Evolutionary conservation across 192 early-diverging fungal species (phyloP).

Genomic region (Oehlia diaphana): DNA sequence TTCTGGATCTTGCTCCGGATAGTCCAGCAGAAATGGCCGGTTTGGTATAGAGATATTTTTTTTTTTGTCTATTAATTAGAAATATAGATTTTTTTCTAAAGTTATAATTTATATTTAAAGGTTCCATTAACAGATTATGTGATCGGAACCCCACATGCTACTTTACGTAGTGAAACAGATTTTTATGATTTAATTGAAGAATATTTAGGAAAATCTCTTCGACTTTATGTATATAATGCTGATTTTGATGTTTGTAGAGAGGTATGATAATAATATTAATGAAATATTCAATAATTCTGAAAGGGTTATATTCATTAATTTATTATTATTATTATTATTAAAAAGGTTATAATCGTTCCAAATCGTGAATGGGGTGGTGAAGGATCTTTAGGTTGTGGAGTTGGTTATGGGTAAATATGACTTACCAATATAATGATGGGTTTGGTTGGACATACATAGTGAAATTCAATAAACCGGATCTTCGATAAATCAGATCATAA

Average conservation of each 20-base stretch:
- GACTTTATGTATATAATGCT: conserved; percentile 69
- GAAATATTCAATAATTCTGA: background rate
- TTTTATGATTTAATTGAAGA: conserved; percentile 64
- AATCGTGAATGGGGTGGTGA: conserved; percentile 69
- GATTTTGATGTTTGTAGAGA: conserved; percentile 63
- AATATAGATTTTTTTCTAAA: background rate
- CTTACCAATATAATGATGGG: too few relatives aligned
- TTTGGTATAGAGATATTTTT: conserved; percentile 35
- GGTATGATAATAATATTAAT: conserved; percentile 27
- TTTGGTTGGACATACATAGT: too few relatives aligned
- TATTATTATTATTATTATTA: too few relatives aligned
- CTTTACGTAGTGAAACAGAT: conserved; percentile 62
- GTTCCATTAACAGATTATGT: conserved; percentile 66
- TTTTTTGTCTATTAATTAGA: background rate
- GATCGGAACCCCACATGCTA: conserved; percentile 65
- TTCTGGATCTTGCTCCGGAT: conserved; percentile 62
- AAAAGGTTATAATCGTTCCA: conserved; percentile 66
- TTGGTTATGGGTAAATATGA: conserved; percentile 7
- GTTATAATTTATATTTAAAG: background rate
- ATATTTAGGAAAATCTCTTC: conserved; percentile 57
- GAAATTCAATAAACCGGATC: too few relatives aligned
- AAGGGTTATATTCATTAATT: background rate
- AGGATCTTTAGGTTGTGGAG: conserved; percentile 68
- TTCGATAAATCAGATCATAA: too few relatives aligned
- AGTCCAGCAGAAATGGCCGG: conserved; percentile 74